These are phyloP conservation scores for Sporisorium sorghi DNA, from an alignment of 1,284 basidiomycete genomes.

Conservation along the genomic window DNA sequence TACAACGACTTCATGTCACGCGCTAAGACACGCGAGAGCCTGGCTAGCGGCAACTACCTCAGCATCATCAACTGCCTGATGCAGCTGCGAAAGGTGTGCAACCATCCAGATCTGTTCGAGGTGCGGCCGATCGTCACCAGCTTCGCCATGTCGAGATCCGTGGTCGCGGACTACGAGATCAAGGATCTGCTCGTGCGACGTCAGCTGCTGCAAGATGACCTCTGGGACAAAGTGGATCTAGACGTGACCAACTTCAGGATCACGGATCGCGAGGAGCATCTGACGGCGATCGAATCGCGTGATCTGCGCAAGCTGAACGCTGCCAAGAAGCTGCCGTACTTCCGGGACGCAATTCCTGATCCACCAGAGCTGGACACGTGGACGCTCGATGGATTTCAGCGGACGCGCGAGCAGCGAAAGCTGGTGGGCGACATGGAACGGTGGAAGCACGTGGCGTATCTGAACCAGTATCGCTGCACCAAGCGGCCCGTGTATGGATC, in stretches of 20 bases:
- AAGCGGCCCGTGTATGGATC: conserved; percentile 75
- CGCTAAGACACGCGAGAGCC: conserved; percentile 84
- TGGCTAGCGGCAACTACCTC: conserved; percentile 84
- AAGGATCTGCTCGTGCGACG: conserved; percentile 86
- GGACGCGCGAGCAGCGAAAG: conserved; percentile 75
- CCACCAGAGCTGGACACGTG: conserved; percentile 75
- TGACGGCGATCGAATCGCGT: conserved; percentile 73
- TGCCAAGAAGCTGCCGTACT: conserved; percentile 75
- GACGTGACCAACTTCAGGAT: conserved; percentile 78
- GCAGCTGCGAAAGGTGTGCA: conserved; percentile 83
- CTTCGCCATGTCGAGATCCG: conserved; percentile 85
- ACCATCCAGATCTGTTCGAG: conserved; percentile 95
- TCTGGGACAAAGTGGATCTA: conserved; percentile 74
- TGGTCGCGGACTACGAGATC: conserved; percentile 86
- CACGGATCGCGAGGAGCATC: conserved; percentile 71
- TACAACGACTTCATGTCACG: conserved; percentile 99
- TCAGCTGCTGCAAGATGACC: conserved; percentile 74
- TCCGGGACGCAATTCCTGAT: conserved; percentile 71
- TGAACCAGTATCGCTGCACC: conserved; percentile 82
- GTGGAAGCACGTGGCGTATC: conserved; percentile 79
- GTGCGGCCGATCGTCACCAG: conserved; percentile 92
- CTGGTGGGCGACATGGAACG: conserved; percentile 75
- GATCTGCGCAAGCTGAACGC: conserved; percentile 79
- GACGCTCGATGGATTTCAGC: conserved; percentile 79
- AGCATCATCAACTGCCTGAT: conserved; percentile 94